phyloP scores from a whole-genome alignment of 129 eudicot genomes.

The Tanacetum coccineum region DNA sequence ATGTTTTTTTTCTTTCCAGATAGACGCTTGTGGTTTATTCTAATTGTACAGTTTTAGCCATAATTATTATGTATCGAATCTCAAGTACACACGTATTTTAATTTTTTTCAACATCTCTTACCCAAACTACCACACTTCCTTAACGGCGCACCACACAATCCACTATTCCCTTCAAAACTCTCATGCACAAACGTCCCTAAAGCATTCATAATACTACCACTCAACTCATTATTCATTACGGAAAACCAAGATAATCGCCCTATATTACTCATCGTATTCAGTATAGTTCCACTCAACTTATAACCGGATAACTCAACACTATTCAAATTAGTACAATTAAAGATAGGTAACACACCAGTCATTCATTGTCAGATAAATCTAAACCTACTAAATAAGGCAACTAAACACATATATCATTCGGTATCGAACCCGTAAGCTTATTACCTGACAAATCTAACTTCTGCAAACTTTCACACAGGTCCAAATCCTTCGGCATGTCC shows the following conservation, averaged over 20 bases:
- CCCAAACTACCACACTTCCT: too few relatives aligned
- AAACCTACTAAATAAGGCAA: slow-evolving; percentile 57
- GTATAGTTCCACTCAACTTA: slow-evolving; percentile 54
- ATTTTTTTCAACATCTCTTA: too few relatives aligned
- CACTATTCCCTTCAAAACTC: slow-evolving; percentile 45
- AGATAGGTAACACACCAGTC: slow-evolving; percentile 62
- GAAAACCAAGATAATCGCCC: slow-evolving; percentile 50
- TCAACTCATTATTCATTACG: slow-evolving; percentile 49
- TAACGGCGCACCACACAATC: slow-evolving; percentile 69
- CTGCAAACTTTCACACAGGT: slow-evolving; percentile 57
- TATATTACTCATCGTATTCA: slow-evolving; percentile 39
- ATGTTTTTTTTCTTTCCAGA: too few relatives aligned
- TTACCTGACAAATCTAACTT: slow-evolving; percentile 60
- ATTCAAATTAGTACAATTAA: slow-evolving; percentile 55
- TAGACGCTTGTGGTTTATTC: too few relatives aligned
- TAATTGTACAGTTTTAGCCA: too few relatives aligned
- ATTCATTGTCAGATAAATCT: slow-evolving; percentile 58
- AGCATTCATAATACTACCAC: slow-evolving; percentile 48
- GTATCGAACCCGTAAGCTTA: slow-evolving; percentile 54
- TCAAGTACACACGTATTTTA: too few relatives aligned
- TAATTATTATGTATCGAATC: too few relatives aligned
- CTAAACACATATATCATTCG: slow-evolving; percentile 52
- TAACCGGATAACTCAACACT: slow-evolving; percentile 38
- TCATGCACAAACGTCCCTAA: slow-evolving; percentile 23
- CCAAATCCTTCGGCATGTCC: slow-evolving; percentile 38